phyloP scores from a whole-genome alignment of 148 eudicot genomes.

The Vaccinium darrowii region DNA sequence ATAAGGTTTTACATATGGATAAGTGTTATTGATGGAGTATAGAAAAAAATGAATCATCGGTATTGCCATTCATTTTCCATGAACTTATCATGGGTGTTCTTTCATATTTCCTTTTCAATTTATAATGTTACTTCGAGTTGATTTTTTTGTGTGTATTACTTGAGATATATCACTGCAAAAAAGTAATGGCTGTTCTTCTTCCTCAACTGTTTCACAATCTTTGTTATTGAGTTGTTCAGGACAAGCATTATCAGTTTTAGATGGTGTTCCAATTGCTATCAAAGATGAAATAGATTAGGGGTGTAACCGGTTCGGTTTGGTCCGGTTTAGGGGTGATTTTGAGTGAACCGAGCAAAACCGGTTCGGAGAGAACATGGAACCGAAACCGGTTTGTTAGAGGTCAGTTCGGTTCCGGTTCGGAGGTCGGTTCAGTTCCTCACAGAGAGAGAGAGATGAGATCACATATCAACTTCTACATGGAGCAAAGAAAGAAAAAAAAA shows the following conservation, averaged over 20 bases:
- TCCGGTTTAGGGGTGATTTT: too few relatives aligned
- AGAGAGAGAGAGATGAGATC: too few relatives aligned
- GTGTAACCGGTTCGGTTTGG: too few relatives aligned
- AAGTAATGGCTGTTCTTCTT: neutral
- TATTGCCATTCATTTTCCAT: too few relatives aligned
- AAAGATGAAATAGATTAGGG: slow-evolving; percentile 81
- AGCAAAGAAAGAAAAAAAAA: too few relatives aligned
- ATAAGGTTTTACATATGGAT: neutral
- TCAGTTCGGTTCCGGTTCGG: too few relatives aligned
- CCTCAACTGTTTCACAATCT: neutral
- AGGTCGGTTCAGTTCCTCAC: too few relatives aligned
- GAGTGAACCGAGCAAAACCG: too few relatives aligned
- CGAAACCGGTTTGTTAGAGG: too few relatives aligned
- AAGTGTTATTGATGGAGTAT: neutral
- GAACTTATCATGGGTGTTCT: neutral
- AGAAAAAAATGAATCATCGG: too few relatives aligned
- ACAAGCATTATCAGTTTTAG: slow-evolving; percentile 75
- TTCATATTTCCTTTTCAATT: neutral
- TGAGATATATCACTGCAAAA: neutral
- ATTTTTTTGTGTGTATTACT: neutral
- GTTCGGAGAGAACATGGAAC: too few relatives aligned
- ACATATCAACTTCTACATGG: too few relatives aligned
- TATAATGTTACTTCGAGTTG: neutral
- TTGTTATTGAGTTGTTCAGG: slow-evolving; percentile 40
- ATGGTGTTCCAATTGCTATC: slow-evolving; percentile 88